Percentiles rank a stretch among this genome's conserved stretches.
These are phyloP conservation scores for Heritiera littoralis DNA, from an alignment of 345 rosid species.

Conservation along the genomic window DNA sequence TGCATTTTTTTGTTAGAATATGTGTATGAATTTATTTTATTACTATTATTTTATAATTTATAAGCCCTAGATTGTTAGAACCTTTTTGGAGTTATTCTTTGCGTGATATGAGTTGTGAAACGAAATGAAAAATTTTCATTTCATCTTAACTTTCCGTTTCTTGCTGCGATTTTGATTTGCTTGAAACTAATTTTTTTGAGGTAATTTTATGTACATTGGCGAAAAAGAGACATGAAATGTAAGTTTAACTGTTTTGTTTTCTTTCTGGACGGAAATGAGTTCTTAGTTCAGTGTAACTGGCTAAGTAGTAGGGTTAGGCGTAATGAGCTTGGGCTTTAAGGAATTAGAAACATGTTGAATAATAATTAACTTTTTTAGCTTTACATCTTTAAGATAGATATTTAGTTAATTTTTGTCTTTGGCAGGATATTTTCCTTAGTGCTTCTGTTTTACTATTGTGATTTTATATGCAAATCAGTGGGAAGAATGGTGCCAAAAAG, in stretches of 20 bases:
- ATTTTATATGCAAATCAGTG: not conserved
- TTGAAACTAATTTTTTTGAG: not conserved
- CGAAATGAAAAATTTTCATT: not conserved
- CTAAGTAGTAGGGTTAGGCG: not conserved
- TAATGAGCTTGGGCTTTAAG: not conserved
- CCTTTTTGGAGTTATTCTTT: not conserved
- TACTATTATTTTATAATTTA: no score
- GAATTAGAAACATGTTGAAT: not conserved
- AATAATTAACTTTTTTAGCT: not conserved
- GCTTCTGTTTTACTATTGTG: not conserved
- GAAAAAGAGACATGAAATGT: not conserved
- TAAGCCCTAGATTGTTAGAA: constrained; percentile 17
- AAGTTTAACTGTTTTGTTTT: not conserved
- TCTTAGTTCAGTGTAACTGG: not conserved
- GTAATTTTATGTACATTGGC: constrained; percentile 4
- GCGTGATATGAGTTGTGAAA: not conserved
- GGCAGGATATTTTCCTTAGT: not conserved
- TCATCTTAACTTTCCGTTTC: not conserved
- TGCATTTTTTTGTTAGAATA: not conserved
- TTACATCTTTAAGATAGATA: not conserved
- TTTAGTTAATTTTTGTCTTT: not conserved
- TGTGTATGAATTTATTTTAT: not conserved
- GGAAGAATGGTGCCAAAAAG: not conserved
- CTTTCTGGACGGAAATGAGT: not conserved
- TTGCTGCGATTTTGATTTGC: not conserved